Percentiles rank a stretch among this genome's conserved stretches.
Conservation (phyloP, 1,139 yeast genomes). For the Debaryomyces psychrophilus region DNA sequence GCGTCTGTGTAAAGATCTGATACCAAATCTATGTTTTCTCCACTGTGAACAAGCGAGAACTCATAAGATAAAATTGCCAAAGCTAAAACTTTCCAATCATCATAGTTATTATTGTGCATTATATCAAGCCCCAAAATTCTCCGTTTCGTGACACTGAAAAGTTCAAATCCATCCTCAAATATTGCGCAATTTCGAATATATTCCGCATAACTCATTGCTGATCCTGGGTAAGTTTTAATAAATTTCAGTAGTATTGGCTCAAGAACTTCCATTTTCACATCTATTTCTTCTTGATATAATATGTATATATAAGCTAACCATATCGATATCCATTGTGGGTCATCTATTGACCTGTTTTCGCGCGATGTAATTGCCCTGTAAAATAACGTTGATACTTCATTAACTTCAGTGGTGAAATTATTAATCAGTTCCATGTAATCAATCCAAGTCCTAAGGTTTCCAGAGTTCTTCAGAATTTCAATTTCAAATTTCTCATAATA, state of each 20-base stretch:
- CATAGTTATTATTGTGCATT: conserved; percentile 25
- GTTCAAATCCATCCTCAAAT: conserved; percentile 16
- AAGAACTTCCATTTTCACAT: conserved; percentile 9
- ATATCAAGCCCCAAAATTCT: conserved; percentile 22
- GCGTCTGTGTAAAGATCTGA: conserved; percentile 16
- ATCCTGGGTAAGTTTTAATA: conserved; percentile 26
- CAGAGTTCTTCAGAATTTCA: conserved; percentile 21
- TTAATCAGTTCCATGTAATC: conserved; percentile 34
- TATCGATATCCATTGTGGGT: conserved; percentile 25
- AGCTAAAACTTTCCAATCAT: conserved; percentile 42
- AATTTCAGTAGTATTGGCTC: conserved; percentile 23
- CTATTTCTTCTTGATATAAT: conserved; percentile 20
- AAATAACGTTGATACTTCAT: conserved; percentile 24
- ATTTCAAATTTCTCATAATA: conserved; percentile 34
- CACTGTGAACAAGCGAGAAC: conserved; percentile 16
- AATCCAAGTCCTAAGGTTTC: conserved; percentile 30
- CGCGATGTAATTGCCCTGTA: conserved; percentile 23
- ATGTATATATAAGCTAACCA: conserved; percentile 35
- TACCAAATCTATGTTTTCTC: conserved; percentile 14
- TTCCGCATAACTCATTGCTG: conserved; percentile 35
- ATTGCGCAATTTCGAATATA: conserved; percentile 25
- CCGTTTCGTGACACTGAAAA: conserved; percentile 13
- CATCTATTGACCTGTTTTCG: conserved; percentile 1
- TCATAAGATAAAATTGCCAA: conserved; percentile 30
- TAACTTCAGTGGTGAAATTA: conserved; percentile 21